Evolutionary conservation across 106 monocot genomes (phyloP).

Genomic region (Apostasia ramifera): DNA sequence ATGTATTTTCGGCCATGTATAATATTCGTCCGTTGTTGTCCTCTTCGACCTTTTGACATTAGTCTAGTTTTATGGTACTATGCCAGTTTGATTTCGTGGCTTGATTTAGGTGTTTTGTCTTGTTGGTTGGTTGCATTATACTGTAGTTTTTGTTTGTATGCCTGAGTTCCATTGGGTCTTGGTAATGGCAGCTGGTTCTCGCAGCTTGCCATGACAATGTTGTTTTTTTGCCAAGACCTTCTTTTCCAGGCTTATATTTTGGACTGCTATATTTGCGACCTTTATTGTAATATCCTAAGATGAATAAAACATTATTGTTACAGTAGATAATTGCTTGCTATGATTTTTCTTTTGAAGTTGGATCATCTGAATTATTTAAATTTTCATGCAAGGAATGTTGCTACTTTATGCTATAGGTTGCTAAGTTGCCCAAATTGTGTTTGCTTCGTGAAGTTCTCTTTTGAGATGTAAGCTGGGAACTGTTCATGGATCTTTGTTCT

Average conservation of each 20-base stretch:
- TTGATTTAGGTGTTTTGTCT: neutral
- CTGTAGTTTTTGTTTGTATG: conserved; percentile 28
- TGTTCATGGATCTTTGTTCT: too few relatives aligned
- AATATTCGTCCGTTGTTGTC: neutral
- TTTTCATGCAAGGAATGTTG: too few relatives aligned
- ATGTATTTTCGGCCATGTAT: conserved; percentile 19
- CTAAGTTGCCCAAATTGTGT: too few relatives aligned
- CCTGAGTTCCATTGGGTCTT: conserved; percentile 22
- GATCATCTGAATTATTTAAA: too few relatives aligned
- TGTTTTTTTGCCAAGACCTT: conserved; percentile 6
- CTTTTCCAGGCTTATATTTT: conserved; percentile 14
- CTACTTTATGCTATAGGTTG: too few relatives aligned
- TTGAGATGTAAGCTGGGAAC: too few relatives aligned
- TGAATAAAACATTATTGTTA: too few relatives aligned
- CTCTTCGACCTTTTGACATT: neutral
- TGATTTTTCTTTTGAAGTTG: too few relatives aligned
- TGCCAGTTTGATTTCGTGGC: neutral
- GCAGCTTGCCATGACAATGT: conserved; percentile 25
- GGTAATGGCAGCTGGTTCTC: conserved; percentile 19
- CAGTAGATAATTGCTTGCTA: too few relatives aligned
- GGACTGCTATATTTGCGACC: conserved; percentile 13
- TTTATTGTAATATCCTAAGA: neutral
- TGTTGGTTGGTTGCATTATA: conserved; percentile 37
- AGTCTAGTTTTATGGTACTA: conserved; percentile 5
- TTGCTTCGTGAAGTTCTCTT: too few relatives aligned